Percentiles rank a stretch among this genome's conserved stretches.
Conservation (phyloP, 208 protist species). For the Novymonas esmeraldas region DNA sequence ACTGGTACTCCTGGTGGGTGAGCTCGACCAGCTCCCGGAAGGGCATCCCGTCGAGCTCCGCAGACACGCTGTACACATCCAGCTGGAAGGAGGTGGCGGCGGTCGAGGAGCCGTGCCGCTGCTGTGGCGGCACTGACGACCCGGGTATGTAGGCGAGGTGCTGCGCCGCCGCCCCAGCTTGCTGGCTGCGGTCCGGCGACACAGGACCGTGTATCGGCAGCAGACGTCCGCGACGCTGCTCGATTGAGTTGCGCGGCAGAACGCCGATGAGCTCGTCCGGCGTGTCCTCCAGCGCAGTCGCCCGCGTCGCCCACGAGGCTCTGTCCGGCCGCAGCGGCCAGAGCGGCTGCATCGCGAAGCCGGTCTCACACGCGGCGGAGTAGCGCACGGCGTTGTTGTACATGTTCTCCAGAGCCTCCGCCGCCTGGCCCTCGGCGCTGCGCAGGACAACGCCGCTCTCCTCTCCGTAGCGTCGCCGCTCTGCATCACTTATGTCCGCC, state of each 20-base stretch:
- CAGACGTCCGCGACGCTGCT: constrained; percentile 25
- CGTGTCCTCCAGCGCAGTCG: constrained; percentile 6
- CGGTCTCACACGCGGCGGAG: constrained; percentile 1
- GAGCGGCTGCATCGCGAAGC: constrained; percentile 20
- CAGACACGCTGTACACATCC: constrained; percentile 48
- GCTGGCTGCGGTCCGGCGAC: too few relatives aligned
- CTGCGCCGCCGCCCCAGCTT: too few relatives aligned
- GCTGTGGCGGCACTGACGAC: neutral
- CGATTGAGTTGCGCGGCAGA: constrained; percentile 14
- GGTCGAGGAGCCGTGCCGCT: neutral
- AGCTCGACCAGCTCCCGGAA: constrained; percentile 34
- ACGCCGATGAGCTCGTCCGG: constrained; percentile 26
- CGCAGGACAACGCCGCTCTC: neutral
- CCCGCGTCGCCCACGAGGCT: constrained; percentile 7
- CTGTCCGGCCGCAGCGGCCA: neutral
- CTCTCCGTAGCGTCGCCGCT: neutral
- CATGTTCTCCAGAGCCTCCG: constrained; percentile 8
- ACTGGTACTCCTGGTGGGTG: constrained; percentile 8
- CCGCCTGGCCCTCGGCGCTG: neutral
- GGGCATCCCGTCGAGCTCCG: constrained; percentile 34
- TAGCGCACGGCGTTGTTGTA: constrained; percentile 29
- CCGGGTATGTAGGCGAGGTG: neutral
- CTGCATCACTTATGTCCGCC: too few relatives aligned
- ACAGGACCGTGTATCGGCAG: constrained; percentile 17
- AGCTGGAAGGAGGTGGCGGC: neutral